Conservation (phyloP, 805 yeast genomes). For the Groenewaldozyma tartarivorans region DNA sequence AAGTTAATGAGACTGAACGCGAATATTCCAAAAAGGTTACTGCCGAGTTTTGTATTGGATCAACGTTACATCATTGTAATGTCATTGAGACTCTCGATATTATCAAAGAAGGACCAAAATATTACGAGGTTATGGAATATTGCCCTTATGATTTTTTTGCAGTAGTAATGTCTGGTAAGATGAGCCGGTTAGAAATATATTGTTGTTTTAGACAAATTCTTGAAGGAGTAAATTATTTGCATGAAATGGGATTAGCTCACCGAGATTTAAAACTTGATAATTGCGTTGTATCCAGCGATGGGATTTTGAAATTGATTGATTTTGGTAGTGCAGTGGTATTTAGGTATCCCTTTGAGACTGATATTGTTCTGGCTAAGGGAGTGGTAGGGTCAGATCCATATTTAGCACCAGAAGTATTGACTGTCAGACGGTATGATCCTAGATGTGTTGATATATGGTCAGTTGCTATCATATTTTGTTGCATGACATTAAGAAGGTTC, state of each 20-base stretch:
- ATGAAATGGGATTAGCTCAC: conserved; percentile 78
- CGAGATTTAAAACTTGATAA: conserved; percentile 89
- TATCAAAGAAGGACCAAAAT: conserved; percentile 53
- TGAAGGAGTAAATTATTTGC: conserved; percentile 67
- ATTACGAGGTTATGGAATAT: conserved; percentile 83
- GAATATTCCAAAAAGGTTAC: conserved; percentile 73
- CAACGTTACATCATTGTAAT: conserved; percentile 67
- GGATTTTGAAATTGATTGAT: conserved; percentile 79
- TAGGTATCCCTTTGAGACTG: conserved; percentile 50
- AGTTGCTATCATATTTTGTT: conserved; percentile 81
- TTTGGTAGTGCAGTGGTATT: conserved; percentile 89
- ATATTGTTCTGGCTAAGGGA: conserved; percentile 63
- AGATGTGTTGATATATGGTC: conserved; percentile 90
- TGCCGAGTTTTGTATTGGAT: conserved; percentile 75
- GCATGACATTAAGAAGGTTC: conserved; percentile 77
- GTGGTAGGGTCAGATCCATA: conserved; percentile 95
- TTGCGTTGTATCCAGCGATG: conserved; percentile 70
- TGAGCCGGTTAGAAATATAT: conserved; percentile 58
- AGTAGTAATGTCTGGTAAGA: conserved; percentile 79
- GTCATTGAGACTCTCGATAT: conserved; percentile 75
- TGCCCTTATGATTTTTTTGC: conserved; percentile 89
- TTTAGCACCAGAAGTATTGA: conserved; percentile 83
- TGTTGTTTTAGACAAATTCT: conserved; percentile 81
- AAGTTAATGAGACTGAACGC: conserved; percentile 48
- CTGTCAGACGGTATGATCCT: conserved; percentile 59